phyloP scores from a whole-genome alignment of 2,329 filamentous ascomycete genomes.

The Aspergillus pseudotamarii region DNA sequence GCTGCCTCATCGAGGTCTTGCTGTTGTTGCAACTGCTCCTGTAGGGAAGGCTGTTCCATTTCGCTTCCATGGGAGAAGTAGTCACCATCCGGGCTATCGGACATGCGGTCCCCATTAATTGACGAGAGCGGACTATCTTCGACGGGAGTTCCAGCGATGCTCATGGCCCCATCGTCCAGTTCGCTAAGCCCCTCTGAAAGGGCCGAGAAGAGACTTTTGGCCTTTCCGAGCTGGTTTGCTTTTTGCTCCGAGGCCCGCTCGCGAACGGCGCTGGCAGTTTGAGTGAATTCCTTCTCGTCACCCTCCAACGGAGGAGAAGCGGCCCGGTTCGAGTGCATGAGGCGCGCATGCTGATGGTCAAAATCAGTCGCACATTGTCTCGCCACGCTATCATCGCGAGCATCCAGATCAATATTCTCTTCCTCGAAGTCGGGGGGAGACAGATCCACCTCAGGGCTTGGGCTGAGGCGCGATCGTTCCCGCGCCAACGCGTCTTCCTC shows the following conservation, averaged over 20 bases:
- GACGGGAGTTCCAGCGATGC: conserved; percentile 33
- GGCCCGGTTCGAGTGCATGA: conserved; percentile 66
- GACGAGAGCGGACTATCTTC: conserved; percentile 36
- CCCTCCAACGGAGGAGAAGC: conserved; percentile 87
- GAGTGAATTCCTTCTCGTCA: conserved; percentile 95
- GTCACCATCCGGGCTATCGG: conserved; percentile 36
- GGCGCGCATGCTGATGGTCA: conserved; percentile 59
- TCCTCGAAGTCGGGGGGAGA: conserved; percentile 86
- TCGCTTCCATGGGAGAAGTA: conserved; percentile 37
- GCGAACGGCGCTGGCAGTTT: conserved; percentile 84
- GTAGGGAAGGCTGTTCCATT: conserved; percentile 23
- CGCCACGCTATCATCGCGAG: conserved; percentile 62
- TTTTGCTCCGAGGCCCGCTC: conserved; percentile 52
- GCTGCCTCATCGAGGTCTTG: conserved; percentile 39
- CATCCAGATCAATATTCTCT: conserved; percentile 56
- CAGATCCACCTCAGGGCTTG: conserved; percentile 90
- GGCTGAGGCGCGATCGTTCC: conserved; percentile 70
- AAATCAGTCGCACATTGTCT: conserved; percentile 52
- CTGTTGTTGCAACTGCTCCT: conserved; percentile 24
- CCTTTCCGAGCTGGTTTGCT: conserved; percentile 27
- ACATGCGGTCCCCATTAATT: conserved; percentile 31
- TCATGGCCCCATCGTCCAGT: conserved; percentile 32
- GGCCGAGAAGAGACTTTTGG: conserved; percentile 36
- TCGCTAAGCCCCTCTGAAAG: conserved; percentile 49
- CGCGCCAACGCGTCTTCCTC: conserved; percentile 63